Base-by-base conservation (phyloP, 345 rosid species). In the Cardamine resedifolia region DNA sequence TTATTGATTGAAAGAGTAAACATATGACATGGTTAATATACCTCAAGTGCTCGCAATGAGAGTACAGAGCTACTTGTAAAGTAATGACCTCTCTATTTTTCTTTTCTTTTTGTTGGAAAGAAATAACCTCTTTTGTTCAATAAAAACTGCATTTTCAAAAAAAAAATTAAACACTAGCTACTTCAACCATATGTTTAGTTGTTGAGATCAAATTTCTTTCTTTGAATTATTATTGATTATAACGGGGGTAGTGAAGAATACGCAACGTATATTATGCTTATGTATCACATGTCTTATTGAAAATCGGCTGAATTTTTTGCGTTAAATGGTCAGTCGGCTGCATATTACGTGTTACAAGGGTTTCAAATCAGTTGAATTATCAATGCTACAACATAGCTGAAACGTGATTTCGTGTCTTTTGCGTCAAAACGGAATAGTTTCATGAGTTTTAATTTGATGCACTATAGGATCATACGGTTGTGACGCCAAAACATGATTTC, bases 221-320 rank as follows among this genome's bases (percentile, higher is more conserved):
- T 11, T 31, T 69, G 33, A 16, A 52, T 21, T 50, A 50, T n/a
- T 23, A 66, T 34, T 50, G 2, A 23, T 50, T 23, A 10, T 50
- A 51, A 38, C 48, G 65, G 56, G 72, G 65, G n/a, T 34, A 5
- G 18, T 45, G 34, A 4, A 31, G 16, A 20, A 45, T 26, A 44
- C 11, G 47, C 57, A 69, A 31, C 21, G 53, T 28, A 58, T 21
- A 20, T 44, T 23, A 15, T 58, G 73, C 65, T 38, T 57, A 31
- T 56, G 65, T 34, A 69, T 57, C 73, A 69, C 74, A 70, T 58
- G 58, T 45, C 23, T 21, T 69, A 33, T n/a, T 58, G 6, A 45
- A 69, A 38, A 20, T 21, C 44, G 23, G 18, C 24, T 16, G 41
- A 12, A 16, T 30, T 11, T n/a, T 1, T 16, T 12, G 61, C 10